phyloP scores from a whole-genome alignment of 192 early-diverging fungal genomes.

The Backusella macrospora region DNA sequence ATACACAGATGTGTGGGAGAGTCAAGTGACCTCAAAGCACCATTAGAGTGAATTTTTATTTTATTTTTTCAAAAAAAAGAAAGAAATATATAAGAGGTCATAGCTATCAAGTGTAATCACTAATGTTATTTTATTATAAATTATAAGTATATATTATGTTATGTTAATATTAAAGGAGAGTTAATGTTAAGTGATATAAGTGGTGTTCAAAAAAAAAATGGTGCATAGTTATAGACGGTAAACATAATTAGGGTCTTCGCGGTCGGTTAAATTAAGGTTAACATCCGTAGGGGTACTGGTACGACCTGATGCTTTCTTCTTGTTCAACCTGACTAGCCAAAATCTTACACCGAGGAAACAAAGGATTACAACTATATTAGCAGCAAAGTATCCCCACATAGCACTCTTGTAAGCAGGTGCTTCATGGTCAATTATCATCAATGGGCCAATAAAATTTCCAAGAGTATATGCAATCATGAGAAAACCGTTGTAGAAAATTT shows the following conservation, averaged over 20 bases:
- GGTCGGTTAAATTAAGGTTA: constrained; percentile 16
- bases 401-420: background rate
- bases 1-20: background rate
- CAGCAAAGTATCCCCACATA: constrained; percentile 12
- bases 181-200: background rate
- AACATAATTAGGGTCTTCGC: constrained; percentile 9
- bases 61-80: background rate
- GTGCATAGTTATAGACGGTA: constrained; percentile 19
- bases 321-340: constrained; percentile 4
- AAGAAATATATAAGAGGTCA: background rate
- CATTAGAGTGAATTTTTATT: background rate
- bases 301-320: background rate
- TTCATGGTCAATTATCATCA: constrained; percentile 15
- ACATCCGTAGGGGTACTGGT: background rate
- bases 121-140: background rate
- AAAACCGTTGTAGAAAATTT: constrained; percentile 14
- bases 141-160: background rate
- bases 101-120: background rate
- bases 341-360: background rate
- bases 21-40: background rate
- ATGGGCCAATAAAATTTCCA: constrained; percentile 22
- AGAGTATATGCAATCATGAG: constrained; percentile 24
- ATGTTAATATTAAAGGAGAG: background rate
- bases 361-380: constrained; percentile 4
- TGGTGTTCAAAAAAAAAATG: background rate